These are phyloP conservation scores for Cladosporium sp. DNA, from an alignment of 2,329 filamentous ascomycete genomes.

Conservation along the genomic window DNA sequence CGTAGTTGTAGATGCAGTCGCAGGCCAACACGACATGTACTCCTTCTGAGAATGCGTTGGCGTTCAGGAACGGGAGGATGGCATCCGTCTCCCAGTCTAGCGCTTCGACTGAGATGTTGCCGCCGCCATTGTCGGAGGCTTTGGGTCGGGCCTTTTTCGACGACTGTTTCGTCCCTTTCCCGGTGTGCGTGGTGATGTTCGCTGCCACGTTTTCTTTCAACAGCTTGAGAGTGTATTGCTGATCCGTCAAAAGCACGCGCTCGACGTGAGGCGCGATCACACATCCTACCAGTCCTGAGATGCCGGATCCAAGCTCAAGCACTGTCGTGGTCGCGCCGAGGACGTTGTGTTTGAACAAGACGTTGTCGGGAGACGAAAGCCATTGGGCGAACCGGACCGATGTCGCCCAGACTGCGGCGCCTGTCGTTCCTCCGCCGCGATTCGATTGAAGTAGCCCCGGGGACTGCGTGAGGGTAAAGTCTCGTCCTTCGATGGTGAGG, in stretches of 20 bases:
- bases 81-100: slow-evolving; percentile 78
- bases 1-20: slow-evolving; percentile 94
- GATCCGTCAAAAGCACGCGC: slow-evolving; percentile 79
- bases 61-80: slow-evolving; percentile 43
- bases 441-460: slow-evolving; percentile 75
- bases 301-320: slow-evolving; percentile 84
- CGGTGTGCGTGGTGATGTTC: slow-evolving; percentile 42
- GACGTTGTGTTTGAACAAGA: slow-evolving; percentile 53
- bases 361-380: slow-evolving; percentile 62
- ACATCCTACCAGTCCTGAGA: slow-evolving; percentile 74
- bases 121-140: background rate
- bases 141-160: background rate
- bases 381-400: slow-evolving; percentile 79
- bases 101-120: slow-evolving; percentile 21
- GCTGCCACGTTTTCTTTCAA: slow-evolving; percentile 71
- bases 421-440: slow-evolving; percentile 68
- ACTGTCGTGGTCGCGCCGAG: slow-evolving; percentile 56
- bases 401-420: slow-evolving; percentile 85
- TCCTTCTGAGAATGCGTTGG: slow-evolving; percentile 41
- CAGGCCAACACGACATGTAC: slow-evolving; percentile 66
- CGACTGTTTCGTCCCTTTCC: background rate
- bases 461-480: slow-evolving; percentile 77
- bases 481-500: slow-evolving; percentile 62
- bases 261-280: slow-evolving; percentile 58
- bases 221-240: slow-evolving; percentile 74